Evolutionary conservation across 805 yeast genomes (phyloP), one percentile per base, ranked within the genome.

Genomic region (Priceomyces haplophilus): DNA sequence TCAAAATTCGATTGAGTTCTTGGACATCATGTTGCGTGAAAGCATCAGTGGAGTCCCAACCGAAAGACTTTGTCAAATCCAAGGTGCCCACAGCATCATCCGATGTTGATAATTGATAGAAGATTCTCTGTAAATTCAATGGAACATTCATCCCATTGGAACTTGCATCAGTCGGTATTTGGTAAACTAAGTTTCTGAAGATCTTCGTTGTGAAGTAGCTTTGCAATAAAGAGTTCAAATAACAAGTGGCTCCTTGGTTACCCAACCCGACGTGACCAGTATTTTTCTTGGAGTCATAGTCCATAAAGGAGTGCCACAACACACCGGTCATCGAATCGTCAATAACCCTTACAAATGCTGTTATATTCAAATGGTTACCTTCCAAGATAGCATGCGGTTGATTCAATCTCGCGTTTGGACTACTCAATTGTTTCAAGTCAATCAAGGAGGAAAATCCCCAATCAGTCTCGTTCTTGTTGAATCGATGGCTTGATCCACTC

Each of bases 161-260:
- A 45, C 79, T 82, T 38, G 70, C 71, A 20, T 79, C 80, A 0
- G 97, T 85, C 1, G 98, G 98, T 42, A 93, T 90, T 53, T 83
- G 82, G 59, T 88, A 91, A 2, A 93, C 98, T 43, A 89, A 78
- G 54, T 81, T 80, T 48, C 97, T 76, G 65, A 93, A 93, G 23
- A 72, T 69, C 49, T 80, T 81, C 0, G 99, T 93, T 57, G 88
- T 88, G 61, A 75, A 93, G 52, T 93, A 85, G 8, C 96, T 86
- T 62, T 93, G 99, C 41, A 93, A 65, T 45, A 93, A 72, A 0
- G 98, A 91, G 61, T 93, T 93, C 58, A 93, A 76, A 64, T 93
- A 93, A 62, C 99, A 93, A 0, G 99, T 93, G 2, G 99, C 99
- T 49, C 99, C 99, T 67, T 93, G 99, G 58, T 93, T 93, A 51